Evolutionary conservation across 495 filamentous ascomycete genomes (phyloP).

Genomic region (Cairneyella variabilis): DNA sequence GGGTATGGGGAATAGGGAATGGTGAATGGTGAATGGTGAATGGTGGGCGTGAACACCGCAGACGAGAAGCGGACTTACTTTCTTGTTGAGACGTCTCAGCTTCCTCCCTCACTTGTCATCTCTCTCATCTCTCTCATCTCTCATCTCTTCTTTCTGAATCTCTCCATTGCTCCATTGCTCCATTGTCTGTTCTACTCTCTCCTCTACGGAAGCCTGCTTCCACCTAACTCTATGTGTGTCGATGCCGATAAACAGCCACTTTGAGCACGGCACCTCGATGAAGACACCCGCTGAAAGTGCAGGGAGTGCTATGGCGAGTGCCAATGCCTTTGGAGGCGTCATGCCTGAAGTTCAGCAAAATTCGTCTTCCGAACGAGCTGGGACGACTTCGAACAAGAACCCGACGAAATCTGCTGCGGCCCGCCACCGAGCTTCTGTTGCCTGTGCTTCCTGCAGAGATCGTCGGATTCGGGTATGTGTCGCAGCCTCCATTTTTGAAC

Average conservation of each 20-base stretch:
- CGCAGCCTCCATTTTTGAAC: neutral
- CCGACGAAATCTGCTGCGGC: neutral
- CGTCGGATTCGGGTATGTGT: constrained; percentile 39
- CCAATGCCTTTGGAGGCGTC: neutral
- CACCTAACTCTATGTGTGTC: constrained; percentile 18
- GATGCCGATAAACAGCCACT: constrained; percentile 24
- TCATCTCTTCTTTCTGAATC: neutral
- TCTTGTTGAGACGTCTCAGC: too few relatives aligned
- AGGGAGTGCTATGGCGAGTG: neutral
- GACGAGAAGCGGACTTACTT: neutral
- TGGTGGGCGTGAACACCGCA: too few relatives aligned
- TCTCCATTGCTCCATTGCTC: neutral
- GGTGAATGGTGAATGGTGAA: too few relatives aligned
- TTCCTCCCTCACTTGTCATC: constrained; percentile 15
- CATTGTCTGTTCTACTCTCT: neutral
- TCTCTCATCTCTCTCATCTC: constrained; percentile 14
- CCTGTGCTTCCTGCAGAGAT: constrained; percentile 40
- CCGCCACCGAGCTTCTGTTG: constrained; percentile 22
- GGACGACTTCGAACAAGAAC: neutral
- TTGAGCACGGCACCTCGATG: constrained; percentile 10
- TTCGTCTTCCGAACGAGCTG: neutral
- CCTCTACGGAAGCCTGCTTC: neutral
- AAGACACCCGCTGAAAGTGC: constrained; percentile 6
- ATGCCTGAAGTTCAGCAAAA: neutral
- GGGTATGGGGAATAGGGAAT: too few relatives aligned